Conservation (phyloP, 768 basidiomycete genomes). For the Symmetrospora coprosmae region DNA sequence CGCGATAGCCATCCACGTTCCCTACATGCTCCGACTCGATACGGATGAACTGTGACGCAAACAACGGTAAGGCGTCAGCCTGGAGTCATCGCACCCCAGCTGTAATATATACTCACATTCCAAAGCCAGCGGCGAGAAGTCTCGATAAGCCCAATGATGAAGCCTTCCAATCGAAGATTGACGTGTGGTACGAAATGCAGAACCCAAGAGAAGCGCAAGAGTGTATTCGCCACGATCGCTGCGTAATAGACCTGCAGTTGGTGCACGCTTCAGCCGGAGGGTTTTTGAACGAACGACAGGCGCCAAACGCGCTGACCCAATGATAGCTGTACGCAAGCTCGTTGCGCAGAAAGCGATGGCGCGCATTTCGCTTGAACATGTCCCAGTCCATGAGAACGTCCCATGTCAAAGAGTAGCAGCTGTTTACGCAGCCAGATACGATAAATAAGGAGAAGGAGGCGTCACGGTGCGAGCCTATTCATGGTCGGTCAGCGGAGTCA, state of each 20-base stretch:
- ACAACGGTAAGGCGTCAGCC: background rate
- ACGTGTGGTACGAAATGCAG: conserved; percentile 50
- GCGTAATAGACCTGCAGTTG: conserved; percentile 53
- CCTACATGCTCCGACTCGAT: conserved; percentile 30
- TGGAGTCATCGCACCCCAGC: background rate
- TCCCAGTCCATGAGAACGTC: conserved; percentile 91
- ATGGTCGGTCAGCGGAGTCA: too few species aligned
- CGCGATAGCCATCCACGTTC: background rate
- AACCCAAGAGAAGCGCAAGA: conserved; percentile 69
- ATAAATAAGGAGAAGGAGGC: conserved; percentile 53
- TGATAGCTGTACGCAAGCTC: conserved; percentile 71
- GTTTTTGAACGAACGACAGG: conserved; percentile 20
- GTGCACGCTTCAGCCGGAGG: conserved; percentile 39
- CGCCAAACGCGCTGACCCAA: conserved; percentile 35
- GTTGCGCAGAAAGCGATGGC: conserved; percentile 52
- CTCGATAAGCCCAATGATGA: conserved; percentile 57
- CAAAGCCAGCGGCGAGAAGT: conserved; percentile 68
- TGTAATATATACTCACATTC: conserved; percentile 61
- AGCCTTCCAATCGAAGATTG: conserved; percentile 44
- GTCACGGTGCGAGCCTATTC: conserved; percentile 35
- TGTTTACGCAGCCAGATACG: conserved; percentile 49
- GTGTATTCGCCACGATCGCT: conserved; percentile 59
- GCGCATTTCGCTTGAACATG: conserved; percentile 46
- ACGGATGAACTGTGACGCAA: conserved; percentile 6
- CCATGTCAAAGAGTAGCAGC: conserved; percentile 60